Base-by-base conservation (phyloP, 768 basidiomycete species). In the Russula emetica region DNA sequence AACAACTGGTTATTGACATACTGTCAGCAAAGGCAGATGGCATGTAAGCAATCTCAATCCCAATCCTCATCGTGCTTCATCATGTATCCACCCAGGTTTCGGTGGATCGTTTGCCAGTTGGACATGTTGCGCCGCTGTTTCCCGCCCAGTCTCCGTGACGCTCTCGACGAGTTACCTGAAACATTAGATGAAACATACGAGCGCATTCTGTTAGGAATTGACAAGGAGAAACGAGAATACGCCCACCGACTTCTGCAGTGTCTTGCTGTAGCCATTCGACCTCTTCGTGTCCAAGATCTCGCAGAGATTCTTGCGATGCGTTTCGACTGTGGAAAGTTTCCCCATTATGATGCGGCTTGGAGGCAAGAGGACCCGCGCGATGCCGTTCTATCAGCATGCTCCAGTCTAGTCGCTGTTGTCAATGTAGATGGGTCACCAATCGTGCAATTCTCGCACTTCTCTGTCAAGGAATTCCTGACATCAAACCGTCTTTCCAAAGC, bases 151-250 rank as follows among this genome's bases (percentile, higher is more conserved):
- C 28, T 62, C 8, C 36, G 20, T n/a, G n/a, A 2, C 0, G 14
- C 34, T 18, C 54, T 62, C 20, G 11, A 47, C 1, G 24, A 42
- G 38, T 50, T 62, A 7, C 61, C 61, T 1, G 28, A 49, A 45
- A 47, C 52, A 9, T 18, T 62, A 5, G 61, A 62, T 16, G 55
- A 49, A 32, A 62, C 61, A 6, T 62, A 62, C 32, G n/a, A 58
- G 4, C 47, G 45, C 0, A 49, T 62, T 7, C 26, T 62, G 18
- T 22, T 24, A 20, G 28, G 9, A 32, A 62, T 62, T 6, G 24
- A 55, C 10, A 28, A 51, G 26, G 26, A 34, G 8, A 57, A 55
- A 8, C 24, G 14, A 38, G 54, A 58, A 16, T 32, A 57, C 22
- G 47, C 61, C 2, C 47, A 32, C 13, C 45, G 45, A 2, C 54